Evolutionary conservation across 805 yeast genomes (phyloP).

Genomic region (Candida silvicultrix): DNA sequence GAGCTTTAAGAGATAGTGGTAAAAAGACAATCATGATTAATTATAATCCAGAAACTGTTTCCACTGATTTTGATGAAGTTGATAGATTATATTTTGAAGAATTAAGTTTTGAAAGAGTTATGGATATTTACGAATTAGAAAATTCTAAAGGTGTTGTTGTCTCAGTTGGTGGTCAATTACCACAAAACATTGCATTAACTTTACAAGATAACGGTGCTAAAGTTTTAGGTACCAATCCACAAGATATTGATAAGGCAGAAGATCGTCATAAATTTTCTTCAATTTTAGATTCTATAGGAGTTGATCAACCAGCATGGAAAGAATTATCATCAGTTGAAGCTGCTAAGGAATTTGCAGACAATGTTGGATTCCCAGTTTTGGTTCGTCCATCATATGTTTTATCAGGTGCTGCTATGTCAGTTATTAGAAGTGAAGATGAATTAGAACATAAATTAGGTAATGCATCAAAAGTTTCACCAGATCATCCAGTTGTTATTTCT

Average conservation of each 20-base stretch:
- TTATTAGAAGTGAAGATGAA: slow-evolving; percentile 72
- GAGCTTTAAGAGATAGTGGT: slow-evolving; percentile 84
- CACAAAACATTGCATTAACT: slow-evolving; percentile 90
- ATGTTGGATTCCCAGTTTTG: slow-evolving; percentile 90
- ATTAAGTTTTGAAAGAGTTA: slow-evolving; percentile 88
- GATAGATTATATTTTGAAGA: slow-evolving; percentile 97
- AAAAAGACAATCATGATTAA: slow-evolving; percentile 92
- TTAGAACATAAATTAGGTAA: slow-evolving; percentile 74
- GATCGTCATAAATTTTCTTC: slow-evolving; percentile 97
- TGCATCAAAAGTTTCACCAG: slow-evolving; percentile 91
- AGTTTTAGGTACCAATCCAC: slow-evolving; percentile 90
- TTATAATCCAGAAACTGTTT: slow-evolving; percentile 97
- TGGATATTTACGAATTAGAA: slow-evolving; percentile 96
- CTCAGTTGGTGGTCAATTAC: slow-evolving; percentile 96
- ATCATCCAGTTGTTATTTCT: slow-evolving; percentile 96
- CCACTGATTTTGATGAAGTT: slow-evolving; percentile 97
- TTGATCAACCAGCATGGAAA: slow-evolving; percentile 98
- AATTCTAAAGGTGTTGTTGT: slow-evolving; percentile 86
- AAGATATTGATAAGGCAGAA: slow-evolving; percentile 94
- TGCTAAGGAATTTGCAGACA: slow-evolving; percentile 78
- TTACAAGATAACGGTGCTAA: slow-evolving; percentile 79
- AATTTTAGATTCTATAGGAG: slow-evolving; percentile 84
- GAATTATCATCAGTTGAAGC: slow-evolving; percentile 83
- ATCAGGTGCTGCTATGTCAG: slow-evolving; percentile 99
- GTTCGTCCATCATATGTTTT: slow-evolving; percentile 97